These are phyloP conservation scores for Trypanosoma melophagium DNA, from an alignment of 208 protist species.

Conservation along the genomic window DNA sequence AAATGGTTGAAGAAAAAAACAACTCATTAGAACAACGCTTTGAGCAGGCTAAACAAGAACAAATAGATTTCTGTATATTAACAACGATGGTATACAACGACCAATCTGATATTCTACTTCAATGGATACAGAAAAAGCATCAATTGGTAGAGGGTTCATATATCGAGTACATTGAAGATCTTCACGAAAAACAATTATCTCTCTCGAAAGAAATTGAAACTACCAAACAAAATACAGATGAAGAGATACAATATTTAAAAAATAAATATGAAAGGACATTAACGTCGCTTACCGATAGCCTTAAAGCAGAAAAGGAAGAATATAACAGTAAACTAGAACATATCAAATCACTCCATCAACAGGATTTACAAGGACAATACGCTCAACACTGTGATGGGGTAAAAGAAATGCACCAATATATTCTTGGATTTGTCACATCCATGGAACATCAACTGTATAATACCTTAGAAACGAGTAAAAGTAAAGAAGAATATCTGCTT, in stretches of 20 bases:
- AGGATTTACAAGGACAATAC: too few relatives aligned
- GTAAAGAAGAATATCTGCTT: not conserved
- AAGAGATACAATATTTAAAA: not conserved
- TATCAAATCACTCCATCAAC: too few relatives aligned
- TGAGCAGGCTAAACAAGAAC: too few relatives aligned
- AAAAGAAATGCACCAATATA: not conserved
- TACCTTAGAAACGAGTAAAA: not conserved
- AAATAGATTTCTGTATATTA: too few relatives aligned
- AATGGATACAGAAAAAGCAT: not conserved
- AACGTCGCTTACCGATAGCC: too few relatives aligned
- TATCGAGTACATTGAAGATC: not conserved
- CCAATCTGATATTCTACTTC: not conserved
- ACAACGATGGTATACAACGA: not conserved
- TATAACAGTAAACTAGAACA: too few relatives aligned
- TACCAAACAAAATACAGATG: not conserved
- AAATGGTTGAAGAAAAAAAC: too few relatives aligned
- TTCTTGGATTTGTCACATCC: not conserved
- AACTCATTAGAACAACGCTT: too few relatives aligned
- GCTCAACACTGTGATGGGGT: too few relatives aligned
- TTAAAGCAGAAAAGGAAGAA: too few relatives aligned
- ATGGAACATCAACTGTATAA: not conserved
- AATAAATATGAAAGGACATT: not conserved
- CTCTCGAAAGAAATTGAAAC: not conserved
- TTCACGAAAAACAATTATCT: not conserved
- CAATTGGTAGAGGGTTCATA: slow-evolving; percentile 1